These are phyloP conservation scores for Adansonia grandidieri DNA, from an alignment of 441 rosid genomes.

Conservation along the genomic window DNA sequence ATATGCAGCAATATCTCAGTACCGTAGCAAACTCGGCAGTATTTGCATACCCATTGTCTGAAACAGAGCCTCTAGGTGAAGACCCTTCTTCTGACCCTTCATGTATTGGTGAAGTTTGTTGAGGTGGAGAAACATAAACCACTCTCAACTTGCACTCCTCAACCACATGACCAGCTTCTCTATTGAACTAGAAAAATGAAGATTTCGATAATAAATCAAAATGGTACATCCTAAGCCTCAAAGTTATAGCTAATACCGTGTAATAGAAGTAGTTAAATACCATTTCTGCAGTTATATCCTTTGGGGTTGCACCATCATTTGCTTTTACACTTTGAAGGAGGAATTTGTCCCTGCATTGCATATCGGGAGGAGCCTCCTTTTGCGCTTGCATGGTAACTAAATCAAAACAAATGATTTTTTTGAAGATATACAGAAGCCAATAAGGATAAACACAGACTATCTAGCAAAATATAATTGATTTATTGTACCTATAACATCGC, in stretches of 20 bases:
- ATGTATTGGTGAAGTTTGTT: constrained; percentile 66
- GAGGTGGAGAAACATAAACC: constrained; percentile 71
- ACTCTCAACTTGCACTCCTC: constrained; percentile 79
- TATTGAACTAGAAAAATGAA: constrained; percentile 52
- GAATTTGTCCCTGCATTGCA: constrained; percentile 82
- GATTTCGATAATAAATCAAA: not conserved
- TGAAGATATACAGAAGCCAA: not conserved
- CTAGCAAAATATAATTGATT: not conserved
- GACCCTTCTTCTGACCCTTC: constrained; percentile 82
- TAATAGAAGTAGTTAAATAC: constrained; percentile 32
- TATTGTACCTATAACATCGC: constrained; percentile 60
- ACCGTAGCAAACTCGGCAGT: constrained; percentile 52
- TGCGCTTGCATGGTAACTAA: constrained; percentile 88
- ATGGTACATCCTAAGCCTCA: not conserved
- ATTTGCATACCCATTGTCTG: constrained; percentile 54
- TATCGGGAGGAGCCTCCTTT: constrained; percentile 71
- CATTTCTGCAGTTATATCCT: constrained; percentile 73
- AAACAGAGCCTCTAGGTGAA: constrained; percentile 64
- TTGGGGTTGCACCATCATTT: constrained; percentile 47
- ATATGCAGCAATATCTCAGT: constrained; percentile 33
- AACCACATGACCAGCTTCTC: constrained; percentile 67
- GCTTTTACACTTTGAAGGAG: constrained; percentile 71
- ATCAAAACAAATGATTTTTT: constrained; percentile 14
- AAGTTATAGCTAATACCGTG: not conserved
- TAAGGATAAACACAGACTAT: not conserved